These are phyloP conservation scores for Eucalyptus globulus DNA, from an alignment of 345 rosid species.

Conservation along the genomic window DNA sequence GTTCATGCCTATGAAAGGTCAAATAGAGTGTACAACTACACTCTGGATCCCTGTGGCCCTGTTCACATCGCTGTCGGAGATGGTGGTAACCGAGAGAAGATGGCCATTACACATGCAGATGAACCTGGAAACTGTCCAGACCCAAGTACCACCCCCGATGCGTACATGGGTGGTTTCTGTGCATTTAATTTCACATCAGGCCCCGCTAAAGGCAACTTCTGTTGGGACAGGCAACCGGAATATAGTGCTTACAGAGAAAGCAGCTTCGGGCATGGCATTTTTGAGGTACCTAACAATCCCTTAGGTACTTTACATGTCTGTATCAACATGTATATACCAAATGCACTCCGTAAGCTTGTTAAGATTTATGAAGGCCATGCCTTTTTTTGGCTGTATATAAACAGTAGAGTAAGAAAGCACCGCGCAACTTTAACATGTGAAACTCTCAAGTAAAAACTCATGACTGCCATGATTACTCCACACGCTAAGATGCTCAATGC, in stretches of 20 bases:
- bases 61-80: constrained; percentile 64
- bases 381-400: not conserved
- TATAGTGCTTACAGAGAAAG: constrained; percentile 87
- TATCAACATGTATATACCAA: not conserved
- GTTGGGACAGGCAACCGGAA: constrained; percentile 91
- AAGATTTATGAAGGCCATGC: not conserved
- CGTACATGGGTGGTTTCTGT: constrained; percentile 47
- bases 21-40: constrained; percentile 79
- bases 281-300: constrained; percentile 49
- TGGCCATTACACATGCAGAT: constrained; percentile 63
- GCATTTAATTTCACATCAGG: constrained; percentile 74
- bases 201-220: constrained; percentile 53
- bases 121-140: constrained; percentile 78
- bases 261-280: constrained; percentile 91
- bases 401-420: not conserved
- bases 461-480: not conserved
- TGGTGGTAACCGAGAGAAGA: constrained; percentile 67
- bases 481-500: not conserved
- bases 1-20: constrained; percentile 94
- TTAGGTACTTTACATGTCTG: not conserved
- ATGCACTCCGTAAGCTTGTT: not conserved
- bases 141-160: constrained; percentile 43
- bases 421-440: not conserved
- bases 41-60: constrained; percentile 75
- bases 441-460: not conserved